Percentiles rank a stretch among this genome's conserved stretches.
Evolutionary conservation across 306 rosid genomes (phyloP).

Genomic region (Sophora flavescens): DNA sequence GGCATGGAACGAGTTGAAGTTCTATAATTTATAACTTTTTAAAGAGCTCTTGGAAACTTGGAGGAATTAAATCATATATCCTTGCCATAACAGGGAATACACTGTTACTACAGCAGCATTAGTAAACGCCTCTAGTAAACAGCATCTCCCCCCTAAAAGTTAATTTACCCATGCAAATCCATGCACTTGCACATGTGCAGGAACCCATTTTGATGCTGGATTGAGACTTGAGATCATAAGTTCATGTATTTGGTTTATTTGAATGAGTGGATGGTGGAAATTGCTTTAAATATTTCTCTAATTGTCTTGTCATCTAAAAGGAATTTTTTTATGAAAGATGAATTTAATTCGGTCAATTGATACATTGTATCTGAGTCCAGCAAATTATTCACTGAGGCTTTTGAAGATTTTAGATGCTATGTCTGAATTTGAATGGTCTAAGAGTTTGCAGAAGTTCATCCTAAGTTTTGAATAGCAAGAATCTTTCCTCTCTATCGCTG

Average conservation of each 20-base stretch:
- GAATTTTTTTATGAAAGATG: neutral
- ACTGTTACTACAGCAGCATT: conserved; percentile 12
- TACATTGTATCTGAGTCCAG: conserved; percentile 2
- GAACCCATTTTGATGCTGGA: conserved; percentile 7
- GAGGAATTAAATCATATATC: conserved; percentile 19
- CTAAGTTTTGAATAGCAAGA: conserved; percentile 6
- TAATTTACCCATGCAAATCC: neutral
- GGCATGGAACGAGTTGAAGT: neutral
- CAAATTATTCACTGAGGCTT: neutral
- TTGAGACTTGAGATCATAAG: conserved; percentile 20
- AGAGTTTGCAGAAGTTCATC: conserved; percentile 28
- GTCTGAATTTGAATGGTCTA: conserved; percentile 20
- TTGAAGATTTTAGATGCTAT: conserved; percentile 17
- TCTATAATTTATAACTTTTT: conserved; percentile 6
- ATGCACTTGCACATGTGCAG: conserved; percentile 1
- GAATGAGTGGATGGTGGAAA: conserved; percentile 25
- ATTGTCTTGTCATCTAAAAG: conserved; percentile 26
- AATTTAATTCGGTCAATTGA: conserved; percentile 11
- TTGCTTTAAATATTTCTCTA: conserved; percentile 18
- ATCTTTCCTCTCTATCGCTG: conserved; percentile 10
- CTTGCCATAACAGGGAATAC: neutral
- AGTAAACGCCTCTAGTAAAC: conserved; percentile 2
- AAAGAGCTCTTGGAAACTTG: conserved; percentile 21
- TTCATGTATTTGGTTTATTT: conserved; percentile 21
- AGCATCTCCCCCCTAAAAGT: neutral